Evolutionary conservation across 2,329 filamentous ascomycete species (phyloP).

Genomic region (Colletotrichum lini): DNA sequence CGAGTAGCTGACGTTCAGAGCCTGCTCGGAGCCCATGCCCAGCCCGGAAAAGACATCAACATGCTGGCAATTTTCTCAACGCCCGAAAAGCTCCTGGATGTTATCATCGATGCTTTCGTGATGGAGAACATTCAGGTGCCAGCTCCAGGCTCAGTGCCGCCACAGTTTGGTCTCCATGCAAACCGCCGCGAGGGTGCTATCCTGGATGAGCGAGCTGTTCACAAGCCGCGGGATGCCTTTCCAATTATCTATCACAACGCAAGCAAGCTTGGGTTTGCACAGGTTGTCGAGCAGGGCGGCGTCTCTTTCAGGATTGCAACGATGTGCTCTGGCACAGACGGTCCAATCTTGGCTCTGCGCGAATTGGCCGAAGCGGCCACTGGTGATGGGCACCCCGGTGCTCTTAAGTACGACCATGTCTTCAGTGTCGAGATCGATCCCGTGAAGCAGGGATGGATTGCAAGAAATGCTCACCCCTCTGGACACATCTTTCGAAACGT

Average conservation of each 20-base stretch:
- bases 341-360: constrained; percentile 76
- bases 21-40: not conserved
- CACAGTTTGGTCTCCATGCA: not conserved
- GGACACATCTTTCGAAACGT: constrained; percentile 71
- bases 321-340: constrained; percentile 85
- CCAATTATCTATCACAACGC: constrained; percentile 23
- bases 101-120: not conserved
- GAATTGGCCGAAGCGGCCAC: constrained; percentile 64
- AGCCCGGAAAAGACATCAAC: not conserved
- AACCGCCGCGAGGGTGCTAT: not conserved
- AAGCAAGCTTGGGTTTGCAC: constrained; percentile 40
- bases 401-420: constrained; percentile 65
- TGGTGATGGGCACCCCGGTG: constrained; percentile 47
- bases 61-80: not conserved
- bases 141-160: not conserved
- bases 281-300: constrained; percentile 48
- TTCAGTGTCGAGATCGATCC: constrained; percentile 76
- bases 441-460: constrained; percentile 76
- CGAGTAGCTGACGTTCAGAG: not conserved
- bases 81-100: not conserved
- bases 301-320: constrained; percentile 69
- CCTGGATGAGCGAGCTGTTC: constrained; percentile 25
- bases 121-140: not conserved
- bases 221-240: constrained; percentile 37
- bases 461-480: constrained; percentile 68